Evolutionary conservation across 1,139 yeast genomes (phyloP).

Genomic region (Suhomyces guaymorum): DNA sequence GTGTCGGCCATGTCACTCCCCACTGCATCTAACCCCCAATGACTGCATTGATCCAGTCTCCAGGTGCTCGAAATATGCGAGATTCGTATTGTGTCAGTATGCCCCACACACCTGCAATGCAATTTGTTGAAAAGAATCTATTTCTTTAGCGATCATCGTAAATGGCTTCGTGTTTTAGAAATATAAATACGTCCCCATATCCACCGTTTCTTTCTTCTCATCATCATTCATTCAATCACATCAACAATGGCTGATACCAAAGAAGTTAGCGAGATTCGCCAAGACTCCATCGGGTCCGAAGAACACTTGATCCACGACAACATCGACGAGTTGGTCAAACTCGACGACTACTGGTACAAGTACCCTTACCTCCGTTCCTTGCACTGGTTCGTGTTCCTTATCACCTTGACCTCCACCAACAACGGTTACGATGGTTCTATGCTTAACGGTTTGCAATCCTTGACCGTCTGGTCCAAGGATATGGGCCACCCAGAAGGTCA

Average conservation of each 20-base stretch:
- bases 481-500: conserved; percentile 23
- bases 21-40: not conserved
- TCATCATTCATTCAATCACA: not conserved
- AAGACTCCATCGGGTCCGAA: conserved; percentile 8
- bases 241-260: conserved; percentile 1
- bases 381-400: conserved; percentile 18
- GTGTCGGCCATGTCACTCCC: not conserved
- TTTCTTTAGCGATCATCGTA: not conserved
- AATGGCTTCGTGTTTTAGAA: not conserved
- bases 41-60: not conserved
- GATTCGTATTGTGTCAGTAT: not conserved
- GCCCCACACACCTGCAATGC: not conserved
- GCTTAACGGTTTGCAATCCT: conserved; percentile 16
- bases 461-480: conserved; percentile 18
- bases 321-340: conserved; percentile 11
- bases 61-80: not conserved
- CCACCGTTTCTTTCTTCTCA: not conserved
- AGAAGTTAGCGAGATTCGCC: conserved; percentile 6
- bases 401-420: conserved; percentile 24
- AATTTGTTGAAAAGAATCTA: not conserved
- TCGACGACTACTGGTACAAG: conserved; percentile 17
- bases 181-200: not conserved
- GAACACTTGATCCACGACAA: conserved; percentile 2
- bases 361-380: conserved; percentile 13
- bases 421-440: conserved; percentile 7